Conservation (phyloP, 2,329 filamentous ascomycete genomes). For the Cordyceps javanica region DNA sequence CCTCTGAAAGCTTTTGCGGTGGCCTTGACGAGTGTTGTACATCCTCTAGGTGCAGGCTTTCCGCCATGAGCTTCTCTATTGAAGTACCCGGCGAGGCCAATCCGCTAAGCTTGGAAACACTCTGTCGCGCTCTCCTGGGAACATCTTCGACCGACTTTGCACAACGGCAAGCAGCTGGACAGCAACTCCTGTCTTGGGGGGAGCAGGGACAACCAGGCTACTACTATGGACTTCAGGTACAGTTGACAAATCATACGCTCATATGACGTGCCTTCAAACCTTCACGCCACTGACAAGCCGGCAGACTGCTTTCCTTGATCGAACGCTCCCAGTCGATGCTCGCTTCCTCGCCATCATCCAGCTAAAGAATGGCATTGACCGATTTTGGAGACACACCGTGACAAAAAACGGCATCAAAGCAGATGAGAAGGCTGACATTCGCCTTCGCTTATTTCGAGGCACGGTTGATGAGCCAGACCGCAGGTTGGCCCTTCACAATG, state of each 20-base stretch:
- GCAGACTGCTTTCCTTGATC: constrained; percentile 76
- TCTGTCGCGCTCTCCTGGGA: constrained; percentile 58
- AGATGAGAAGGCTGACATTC: constrained; percentile 71
- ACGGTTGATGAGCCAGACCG: constrained; percentile 71
- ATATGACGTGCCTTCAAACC: not conserved
- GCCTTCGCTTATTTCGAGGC: constrained; percentile 67
- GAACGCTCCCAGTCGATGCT: constrained; percentile 66
- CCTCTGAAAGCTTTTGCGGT: not conserved
- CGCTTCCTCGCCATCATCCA: constrained; percentile 90
- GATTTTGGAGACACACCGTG: constrained; percentile 72
- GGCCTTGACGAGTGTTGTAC: not conserved
- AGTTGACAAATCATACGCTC: not conserved
- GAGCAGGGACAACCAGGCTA: constrained; percentile 56
- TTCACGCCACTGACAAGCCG: constrained; percentile 14
- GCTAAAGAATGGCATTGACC: constrained; percentile 94
- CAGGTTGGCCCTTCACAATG: constrained; percentile 78
- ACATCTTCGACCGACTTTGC: constrained; percentile 57
- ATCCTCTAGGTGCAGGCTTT: not conserved
- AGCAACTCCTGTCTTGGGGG: constrained; percentile 64
- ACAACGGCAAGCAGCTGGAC: constrained; percentile 60
- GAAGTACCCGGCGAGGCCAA: constrained; percentile 79
- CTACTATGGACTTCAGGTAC: constrained; percentile 63
- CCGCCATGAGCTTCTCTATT: constrained; percentile 61
- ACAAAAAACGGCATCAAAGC: constrained; percentile 60
- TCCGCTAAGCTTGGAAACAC: constrained; percentile 57